Base-by-base conservation (phyloP, 129 eudicot genomes). In the Tagetes patula region DNA sequence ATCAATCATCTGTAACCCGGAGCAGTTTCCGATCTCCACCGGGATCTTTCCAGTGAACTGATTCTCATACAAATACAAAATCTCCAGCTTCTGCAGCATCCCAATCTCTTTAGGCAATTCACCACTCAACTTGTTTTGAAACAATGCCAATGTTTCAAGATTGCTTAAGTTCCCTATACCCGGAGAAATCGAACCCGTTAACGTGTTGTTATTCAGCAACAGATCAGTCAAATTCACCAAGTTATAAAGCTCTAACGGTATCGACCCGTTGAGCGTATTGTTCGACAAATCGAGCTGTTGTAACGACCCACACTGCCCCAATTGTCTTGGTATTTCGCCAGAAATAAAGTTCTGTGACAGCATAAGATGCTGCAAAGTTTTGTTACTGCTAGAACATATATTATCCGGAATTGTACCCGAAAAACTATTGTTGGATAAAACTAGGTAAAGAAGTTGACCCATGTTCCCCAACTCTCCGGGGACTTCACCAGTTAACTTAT, bases 1-100 rank as follows among this genome's bases (percentile, higher is more conserved):
- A 83, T 94, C 99, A 56, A 90, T 56, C 99, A 91, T 90, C 68
- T 90, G 99, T 81, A 94, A 75, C 62, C 89, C 81, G 8, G 99
- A 87, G 67, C 97, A 94, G 83, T 94, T 90, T 14, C 97, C 97
- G 13, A 94, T 90, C 79, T 94, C 99, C 79, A 82, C 14, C 8
- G 99, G 99, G 33, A 94, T 94, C 32, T 82, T 87, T 30, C 96
- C 97, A 0, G 99, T 79, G 2, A 94, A 74, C 68, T 88, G 91
- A 75, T 88, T 94, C 67, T 90, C 93, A 33, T 94, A 94, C 40
- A 90, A 53, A 65, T 32, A 94, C 39, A 94, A 61, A 41, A 79
- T 87, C 79, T 88, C 67, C 0, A 94, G 91, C 9, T 85, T 79
- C 65, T 78, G 84, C 30, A 90, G 88, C 89, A 74, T 83, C 37